phyloP scores from a whole-genome alignment of 495 filamentous ascomycete species.

The Hypoxylon fragiforme region DNA sequence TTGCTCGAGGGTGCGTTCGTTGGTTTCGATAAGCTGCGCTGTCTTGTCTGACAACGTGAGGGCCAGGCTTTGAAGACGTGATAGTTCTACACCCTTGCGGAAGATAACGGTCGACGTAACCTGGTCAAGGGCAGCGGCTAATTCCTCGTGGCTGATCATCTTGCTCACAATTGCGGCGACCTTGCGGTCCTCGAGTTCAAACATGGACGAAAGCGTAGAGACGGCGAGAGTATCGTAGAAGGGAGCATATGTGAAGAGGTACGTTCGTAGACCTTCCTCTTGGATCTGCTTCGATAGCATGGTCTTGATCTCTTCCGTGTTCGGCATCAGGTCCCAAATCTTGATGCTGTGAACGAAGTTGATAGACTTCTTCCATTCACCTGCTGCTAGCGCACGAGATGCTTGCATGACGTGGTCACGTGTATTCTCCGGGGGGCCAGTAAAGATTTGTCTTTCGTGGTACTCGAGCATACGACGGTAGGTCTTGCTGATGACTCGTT shows the following conservation, averaged over 20 bases:
- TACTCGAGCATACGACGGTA: constrained; percentile 99
- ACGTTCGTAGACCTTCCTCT: constrained; percentile 95
- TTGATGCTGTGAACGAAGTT: constrained; percentile 94
- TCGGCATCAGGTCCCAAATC: constrained; percentile 97
- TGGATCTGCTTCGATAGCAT: constrained; percentile 98
- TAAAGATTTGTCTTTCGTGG: constrained; percentile 99
- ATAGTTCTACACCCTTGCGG: constrained; percentile 98
- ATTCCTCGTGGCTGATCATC: constrained; percentile 99
- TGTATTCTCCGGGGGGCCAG: constrained; percentile 96
- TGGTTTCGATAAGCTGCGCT: constrained; percentile 89
- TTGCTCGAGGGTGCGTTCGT: constrained; percentile 95
- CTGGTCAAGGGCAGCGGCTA: constrained; percentile 94
- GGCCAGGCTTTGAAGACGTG: constrained; percentile 90
- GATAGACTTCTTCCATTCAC: constrained; percentile 96
- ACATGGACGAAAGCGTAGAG: constrained; percentile 85
- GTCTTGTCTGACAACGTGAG: constrained; percentile 95
- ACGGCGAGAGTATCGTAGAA: constrained; percentile 97
- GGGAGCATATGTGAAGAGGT: constrained; percentile 98
- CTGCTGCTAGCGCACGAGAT: constrained; percentile 91
- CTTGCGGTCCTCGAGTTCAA: constrained; percentile 88
- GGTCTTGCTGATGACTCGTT: constrained; percentile 98
- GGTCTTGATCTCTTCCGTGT: constrained; percentile 85
- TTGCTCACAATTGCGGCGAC: constrained; percentile 93
- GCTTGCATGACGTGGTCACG: constrained; percentile 99
- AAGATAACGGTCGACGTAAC: constrained; percentile 98